Percentiles rank a stretch among this genome's conserved stretches.
Conservation (phyloP, 192 early-diverging fungal genomes). For the Backusella mclennaniae region DNA sequence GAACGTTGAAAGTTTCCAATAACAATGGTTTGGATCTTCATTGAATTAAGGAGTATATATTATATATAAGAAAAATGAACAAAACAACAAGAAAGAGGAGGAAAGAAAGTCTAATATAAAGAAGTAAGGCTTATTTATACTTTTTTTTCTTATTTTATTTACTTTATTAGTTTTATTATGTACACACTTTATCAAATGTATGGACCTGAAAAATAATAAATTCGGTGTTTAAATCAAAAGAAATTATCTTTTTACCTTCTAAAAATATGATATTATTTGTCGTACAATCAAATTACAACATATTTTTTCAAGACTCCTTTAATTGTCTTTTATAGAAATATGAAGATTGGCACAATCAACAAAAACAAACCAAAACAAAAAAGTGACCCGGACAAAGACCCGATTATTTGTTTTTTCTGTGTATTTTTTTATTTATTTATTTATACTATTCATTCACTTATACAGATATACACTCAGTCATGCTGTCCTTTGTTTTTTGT, state of each 20-base stretch:
- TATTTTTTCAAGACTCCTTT: neutral
- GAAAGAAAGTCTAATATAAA: neutral
- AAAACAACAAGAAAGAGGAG: neutral
- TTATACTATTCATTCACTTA: too few relatives aligned
- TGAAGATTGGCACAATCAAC: constrained; percentile 5
- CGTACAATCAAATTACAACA: constrained; percentile 4
- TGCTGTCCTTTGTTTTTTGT: neutral
- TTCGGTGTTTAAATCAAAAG: neutral
- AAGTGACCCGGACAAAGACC: constrained; percentile 2
- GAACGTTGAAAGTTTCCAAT: neutral
- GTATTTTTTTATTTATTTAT: neutral
- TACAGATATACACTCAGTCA: too few relatives aligned
- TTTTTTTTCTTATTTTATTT: neutral
- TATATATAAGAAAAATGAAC: neutral
- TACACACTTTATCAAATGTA: neutral
- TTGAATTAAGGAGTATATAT: neutral
- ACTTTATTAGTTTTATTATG: neutral
- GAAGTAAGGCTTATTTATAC: neutral
- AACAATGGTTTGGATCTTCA: constrained; percentile 14
- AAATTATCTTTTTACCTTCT: neutral
- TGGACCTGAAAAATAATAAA: neutral
- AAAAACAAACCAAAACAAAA: neutral
- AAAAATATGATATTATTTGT: neutral
- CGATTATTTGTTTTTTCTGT: neutral
- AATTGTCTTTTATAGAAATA: neutral